A percentile compares a stretch with the other conserved stretches of the same genome.
These are phyloP conservation scores for Hyaloscypha finlandica DNA, from an alignment of 495 filamentous ascomycete species.

Conservation along the genomic window DNA sequence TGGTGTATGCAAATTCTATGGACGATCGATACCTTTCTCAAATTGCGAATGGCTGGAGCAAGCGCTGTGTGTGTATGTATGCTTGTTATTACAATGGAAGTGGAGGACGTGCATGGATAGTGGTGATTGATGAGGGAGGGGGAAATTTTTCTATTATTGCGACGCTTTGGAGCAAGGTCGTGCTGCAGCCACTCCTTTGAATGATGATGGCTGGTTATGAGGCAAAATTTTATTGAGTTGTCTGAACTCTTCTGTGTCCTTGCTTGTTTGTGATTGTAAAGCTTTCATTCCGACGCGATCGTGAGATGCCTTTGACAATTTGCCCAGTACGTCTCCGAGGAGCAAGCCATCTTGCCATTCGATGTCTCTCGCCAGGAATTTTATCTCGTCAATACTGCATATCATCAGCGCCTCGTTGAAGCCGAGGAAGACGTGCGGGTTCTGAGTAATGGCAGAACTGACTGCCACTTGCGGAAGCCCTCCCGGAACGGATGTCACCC, in stretches of 20 bases:
- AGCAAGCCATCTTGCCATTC: no score
- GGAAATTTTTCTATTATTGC: conserved; percentile 2
- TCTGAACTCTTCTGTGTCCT: conserved; percentile 3
- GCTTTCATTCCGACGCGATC: no score
- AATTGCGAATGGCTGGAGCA: not conserved
- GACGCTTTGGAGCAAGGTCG: not conserved
- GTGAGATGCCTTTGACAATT: no score
- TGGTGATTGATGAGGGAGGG: not conserved
- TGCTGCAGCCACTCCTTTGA: not conserved
- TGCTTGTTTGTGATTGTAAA: not conserved
- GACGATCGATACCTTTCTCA: conserved; percentile 1
- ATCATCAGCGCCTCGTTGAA: no score
- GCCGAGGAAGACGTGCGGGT: no score
- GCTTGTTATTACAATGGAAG: not conserved
- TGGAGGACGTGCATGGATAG: not conserved
- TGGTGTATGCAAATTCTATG: conserved; percentile 1
- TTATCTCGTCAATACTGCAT: no score
- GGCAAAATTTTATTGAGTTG: conserved; percentile 14
- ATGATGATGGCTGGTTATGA: conserved; percentile 8
- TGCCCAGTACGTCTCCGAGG: no score
- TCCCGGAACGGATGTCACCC: no score
- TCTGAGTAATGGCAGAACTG: no score
- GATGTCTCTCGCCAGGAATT: no score
- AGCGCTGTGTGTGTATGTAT: conserved; percentile 8
- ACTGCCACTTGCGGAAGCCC: no score